Evolutionary conservation across 1,284 basidiomycete species (phyloP), one percentile per base, ranked within the genome.

Genomic region (Athelia sp.): DNA sequence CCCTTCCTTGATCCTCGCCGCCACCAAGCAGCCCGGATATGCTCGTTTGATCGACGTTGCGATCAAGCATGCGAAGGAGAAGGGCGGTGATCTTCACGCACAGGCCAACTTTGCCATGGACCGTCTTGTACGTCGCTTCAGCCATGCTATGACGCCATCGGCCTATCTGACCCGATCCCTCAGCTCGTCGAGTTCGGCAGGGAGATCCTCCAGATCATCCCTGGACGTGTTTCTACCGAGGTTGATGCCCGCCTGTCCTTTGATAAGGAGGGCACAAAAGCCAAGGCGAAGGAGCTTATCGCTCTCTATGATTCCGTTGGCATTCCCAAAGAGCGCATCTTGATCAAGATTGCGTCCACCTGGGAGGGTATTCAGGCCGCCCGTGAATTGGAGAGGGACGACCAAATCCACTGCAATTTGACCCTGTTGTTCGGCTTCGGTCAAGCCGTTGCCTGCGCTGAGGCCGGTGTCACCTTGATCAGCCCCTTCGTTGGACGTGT

Each of bases 351-450:
- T 62, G 96, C 96, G 26, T 97, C 96, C 35, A 97, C 95, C 47
- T 99, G 93, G 92, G 96, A 98, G 73, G 97, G 96, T 74, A 99
- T 99, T 75, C 96, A 98, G 73, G 96, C 96, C 56, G 96, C 96
- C 45, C 85, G 93, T 57, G 89, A 96, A 72, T 88, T 99, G 61
- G 96, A 99, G 79, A 70, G 82, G 58, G 87, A 98, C 65, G 82
- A 92, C 48, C 82, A 81, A 61, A 98, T 99, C 71, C 95, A 98
- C 82, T 98, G 94, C 81, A 99, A 99, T 79, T 81, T 99, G 58
- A 99, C 97, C 47, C 87, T 99, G 56, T 85, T 99, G 59, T 99
- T 99, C 74, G 95, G 97, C 60, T 98, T 99, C 73, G 87, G 78
- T 49, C 96, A 99, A 76, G 96, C 97, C 52, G 96, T 99, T 62